Evolutionary conservation across 257 asterid genomes (phyloP).

Genomic region (Ilex aquifolium): DNA sequence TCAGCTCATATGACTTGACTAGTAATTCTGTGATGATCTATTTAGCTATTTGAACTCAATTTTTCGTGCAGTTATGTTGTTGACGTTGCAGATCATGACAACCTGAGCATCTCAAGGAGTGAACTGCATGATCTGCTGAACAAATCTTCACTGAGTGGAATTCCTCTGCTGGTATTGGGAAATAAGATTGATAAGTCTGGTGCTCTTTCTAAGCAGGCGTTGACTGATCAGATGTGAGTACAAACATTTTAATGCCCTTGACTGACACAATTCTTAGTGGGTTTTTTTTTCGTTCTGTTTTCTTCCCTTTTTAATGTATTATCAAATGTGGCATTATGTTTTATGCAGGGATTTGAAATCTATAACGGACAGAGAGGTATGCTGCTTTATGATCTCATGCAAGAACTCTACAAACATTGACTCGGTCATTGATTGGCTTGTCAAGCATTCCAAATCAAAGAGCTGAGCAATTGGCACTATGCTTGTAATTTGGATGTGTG

Average conservation of each 20-base stretch:
- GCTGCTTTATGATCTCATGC: constrained; percentile 99
- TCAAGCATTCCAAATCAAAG: constrained; percentile 89
- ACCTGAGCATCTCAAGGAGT: constrained; percentile 65
- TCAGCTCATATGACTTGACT: not conserved
- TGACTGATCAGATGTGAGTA: constrained; percentile 87
- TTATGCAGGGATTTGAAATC: constrained; percentile 76
- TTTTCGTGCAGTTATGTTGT: constrained; percentile 71
- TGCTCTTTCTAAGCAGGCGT: constrained; percentile 67
- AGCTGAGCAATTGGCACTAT: constrained; percentile 37
- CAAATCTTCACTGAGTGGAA: constrained; percentile 82
- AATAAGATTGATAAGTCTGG: constrained; percentile 86
- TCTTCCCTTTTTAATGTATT: not conserved
- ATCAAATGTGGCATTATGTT: not conserved
- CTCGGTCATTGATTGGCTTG: constrained; percentile 94
- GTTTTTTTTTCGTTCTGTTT: not conserved
- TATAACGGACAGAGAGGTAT: constrained; percentile 84
- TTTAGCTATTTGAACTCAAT: constrained; percentile 9
- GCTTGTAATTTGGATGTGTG: constrained; percentile 24
- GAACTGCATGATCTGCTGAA: constrained; percentile 90
- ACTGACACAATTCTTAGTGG: too few relatives aligned
- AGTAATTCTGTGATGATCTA: constrained; percentile 10
- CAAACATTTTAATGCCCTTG: not conserved
- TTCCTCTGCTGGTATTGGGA: constrained; percentile 87
- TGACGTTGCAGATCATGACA: constrained; percentile 94
- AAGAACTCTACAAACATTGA: constrained; percentile 91